A percentile compares a stretch with the other conserved stretches of the same genome.
These are phyloP conservation scores for Neurospora sp. DNA, from an alignment of 495 filamentous ascomycete species.

Conservation along the genomic window DNA sequence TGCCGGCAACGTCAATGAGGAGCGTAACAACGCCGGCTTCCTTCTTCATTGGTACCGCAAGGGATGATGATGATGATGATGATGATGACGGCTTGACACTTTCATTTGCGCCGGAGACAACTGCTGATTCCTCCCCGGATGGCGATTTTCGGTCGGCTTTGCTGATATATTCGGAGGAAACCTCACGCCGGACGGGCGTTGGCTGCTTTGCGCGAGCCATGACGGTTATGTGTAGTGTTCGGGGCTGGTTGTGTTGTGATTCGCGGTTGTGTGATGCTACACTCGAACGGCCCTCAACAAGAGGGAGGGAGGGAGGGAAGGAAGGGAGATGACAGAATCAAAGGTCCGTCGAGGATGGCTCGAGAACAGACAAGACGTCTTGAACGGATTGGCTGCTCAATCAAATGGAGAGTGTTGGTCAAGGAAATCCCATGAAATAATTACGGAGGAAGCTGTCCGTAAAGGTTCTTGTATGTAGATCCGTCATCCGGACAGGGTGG, in stretches of 20 bases:
- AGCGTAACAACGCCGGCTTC: constrained; percentile 58
- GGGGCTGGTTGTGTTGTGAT: not conserved
- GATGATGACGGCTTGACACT: not conserved
- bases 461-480: not conserved
- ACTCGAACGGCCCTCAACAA: not conserved
- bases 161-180: constrained; percentile 51
- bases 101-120: not conserved
- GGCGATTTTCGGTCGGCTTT: constrained; percentile 25
- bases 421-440: not conserved
- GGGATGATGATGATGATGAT: not conserved
- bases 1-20: constrained; percentile 78
- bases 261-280: not conserved
- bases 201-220: constrained; percentile 71
- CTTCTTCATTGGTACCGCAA: constrained; percentile 20
- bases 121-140: not conserved
- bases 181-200: constrained; percentile 52
- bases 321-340: not conserved
- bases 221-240: not conserved
- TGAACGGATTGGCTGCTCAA: not conserved
- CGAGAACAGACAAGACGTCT: not conserved
- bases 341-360: not conserved
- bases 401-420: not conserved
- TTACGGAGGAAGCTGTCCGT: not conserved
- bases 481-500: not conserved
- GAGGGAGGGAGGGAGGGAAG: not conserved